These are phyloP conservation scores for Phyllosticta citribraziliensis DNA, from an alignment of 2,329 filamentous ascomycete genomes.

Conservation along the genomic window DNA sequence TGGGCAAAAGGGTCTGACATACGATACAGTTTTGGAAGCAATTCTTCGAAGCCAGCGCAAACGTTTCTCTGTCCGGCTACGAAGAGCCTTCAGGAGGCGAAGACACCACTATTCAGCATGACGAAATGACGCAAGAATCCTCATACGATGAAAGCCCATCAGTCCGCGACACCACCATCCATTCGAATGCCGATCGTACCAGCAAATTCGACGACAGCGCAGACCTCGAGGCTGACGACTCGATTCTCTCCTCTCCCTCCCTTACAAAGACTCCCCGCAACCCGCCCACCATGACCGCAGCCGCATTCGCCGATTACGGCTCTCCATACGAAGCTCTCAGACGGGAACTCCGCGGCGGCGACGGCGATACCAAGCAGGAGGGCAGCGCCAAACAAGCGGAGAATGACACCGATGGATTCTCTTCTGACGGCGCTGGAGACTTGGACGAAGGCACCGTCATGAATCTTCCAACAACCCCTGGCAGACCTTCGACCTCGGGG, in stretches of 20 bases:
- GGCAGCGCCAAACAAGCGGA: slow-evolving; percentile 18
- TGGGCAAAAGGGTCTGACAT: neutral
- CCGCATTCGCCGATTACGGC: slow-evolving; percentile 49
- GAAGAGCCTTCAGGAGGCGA: slow-evolving; percentile 62
- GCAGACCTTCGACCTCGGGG: slow-evolving; percentile 21
- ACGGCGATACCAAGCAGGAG: neutral
- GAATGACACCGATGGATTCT: slow-evolving; percentile 19
- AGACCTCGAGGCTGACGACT: slow-evolving; percentile 41
- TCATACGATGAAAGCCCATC: slow-evolving; percentile 27
- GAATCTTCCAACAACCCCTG: slow-evolving; percentile 24
- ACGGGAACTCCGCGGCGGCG: slow-evolving; percentile 50
- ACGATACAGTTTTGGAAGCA: slow-evolving; percentile 80
- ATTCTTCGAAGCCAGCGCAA: slow-evolving; percentile 97
- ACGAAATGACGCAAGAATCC: slow-evolving; percentile 22
- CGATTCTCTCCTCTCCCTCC: slow-evolving; percentile 53
- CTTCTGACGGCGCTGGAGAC: slow-evolving; percentile 19
- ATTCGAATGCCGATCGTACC: slow-evolving; percentile 32
- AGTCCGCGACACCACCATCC: slow-evolving; percentile 25
- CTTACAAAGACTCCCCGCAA: slow-evolving; percentile 45
- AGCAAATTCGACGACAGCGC: slow-evolving; percentile 23
- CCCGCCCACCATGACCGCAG: slow-evolving; percentile 17
- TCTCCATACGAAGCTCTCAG: slow-evolving; percentile 70
- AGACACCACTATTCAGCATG: slow-evolving; percentile 37
- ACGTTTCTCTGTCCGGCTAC: slow-evolving; percentile 91
- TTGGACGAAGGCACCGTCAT: slow-evolving; percentile 16